phyloP scores from a whole-genome alignment of 1,284 basidiomycete genomes.

The Uromyces viciae-fabae region DNA sequence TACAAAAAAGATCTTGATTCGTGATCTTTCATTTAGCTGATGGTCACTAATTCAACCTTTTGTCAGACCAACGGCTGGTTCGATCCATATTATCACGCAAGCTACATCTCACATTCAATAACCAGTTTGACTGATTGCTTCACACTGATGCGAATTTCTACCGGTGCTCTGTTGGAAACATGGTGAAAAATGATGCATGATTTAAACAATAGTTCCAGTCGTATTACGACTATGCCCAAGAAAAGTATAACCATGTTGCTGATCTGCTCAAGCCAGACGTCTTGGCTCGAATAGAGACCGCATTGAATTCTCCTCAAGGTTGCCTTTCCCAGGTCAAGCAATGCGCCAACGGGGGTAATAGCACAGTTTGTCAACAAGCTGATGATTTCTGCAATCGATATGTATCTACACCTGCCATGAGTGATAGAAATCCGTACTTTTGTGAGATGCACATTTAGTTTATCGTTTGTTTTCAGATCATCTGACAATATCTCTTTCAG shows the following conservation, averaged over 20 bases:
- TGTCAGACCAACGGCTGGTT: constrained; percentile 42
- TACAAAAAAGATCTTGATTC: not conserved
- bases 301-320: constrained; percentile 1
- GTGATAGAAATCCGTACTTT: constrained; percentile 34
- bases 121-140: not conserved
- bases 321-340: constrained; percentile 27
- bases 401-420: constrained; percentile 13
- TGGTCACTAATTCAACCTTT: not conserved
- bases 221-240: constrained; percentile 39
- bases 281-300: not conserved
- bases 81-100: constrained; percentile 36
- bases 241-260: constrained; percentile 33
- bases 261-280: constrained; percentile 12
- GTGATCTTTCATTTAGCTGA: not conserved
- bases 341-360: constrained; percentile 23
- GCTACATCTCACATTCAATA: not conserved
- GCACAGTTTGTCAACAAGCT: constrained; percentile 23
- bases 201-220: constrained; percentile 11
- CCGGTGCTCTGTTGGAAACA: not conserved
- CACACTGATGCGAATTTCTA: not conserved
- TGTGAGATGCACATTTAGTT: constrained; percentile 14
- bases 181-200: constrained; percentile 3
- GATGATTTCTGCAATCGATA: constrained; percentile 24
- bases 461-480: not conserved
- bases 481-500: not conserved